Evolutionary conservation across 495 filamentous ascomycete species (phyloP).

Genomic region (Zalerion maritima): DNA sequence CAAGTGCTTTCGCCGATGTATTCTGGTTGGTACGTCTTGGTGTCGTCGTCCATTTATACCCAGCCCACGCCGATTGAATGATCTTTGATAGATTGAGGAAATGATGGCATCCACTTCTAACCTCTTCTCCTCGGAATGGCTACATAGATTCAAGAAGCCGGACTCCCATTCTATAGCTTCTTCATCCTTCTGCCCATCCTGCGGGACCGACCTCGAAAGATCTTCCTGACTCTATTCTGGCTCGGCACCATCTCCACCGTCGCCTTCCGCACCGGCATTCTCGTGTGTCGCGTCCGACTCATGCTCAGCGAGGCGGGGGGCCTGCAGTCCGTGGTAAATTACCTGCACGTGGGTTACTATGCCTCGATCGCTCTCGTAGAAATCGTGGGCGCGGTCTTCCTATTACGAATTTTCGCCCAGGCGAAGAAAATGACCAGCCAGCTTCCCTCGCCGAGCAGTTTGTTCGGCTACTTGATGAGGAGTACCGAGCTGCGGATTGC

Average conservation of each 20-base stretch:
- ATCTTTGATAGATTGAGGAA: too few species aligned
- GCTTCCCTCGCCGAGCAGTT: background rate
- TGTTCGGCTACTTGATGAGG: constrained; percentile 12
- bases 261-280: constrained; percentile 8
- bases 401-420: constrained; percentile 4
- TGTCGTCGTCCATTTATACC: too few species aligned
- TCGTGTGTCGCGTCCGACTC: constrained; percentile 5
- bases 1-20: constrained; percentile 10
- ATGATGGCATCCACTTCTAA: too few species aligned
- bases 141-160: constrained; percentile 12
- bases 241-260: constrained; percentile 2
- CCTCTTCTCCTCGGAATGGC: too few species aligned
- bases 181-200: constrained; percentile 12
- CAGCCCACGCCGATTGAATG: too few species aligned
- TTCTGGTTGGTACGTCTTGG: constrained; percentile 8
- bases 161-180: constrained; percentile 17
- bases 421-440: too few species aligned
- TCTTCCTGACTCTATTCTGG: constrained; percentile 12
- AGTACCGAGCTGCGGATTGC: constrained; percentile 17
- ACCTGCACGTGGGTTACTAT: constrained; percentile 17
- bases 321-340: constrained; percentile 8
- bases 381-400: constrained; percentile 8
- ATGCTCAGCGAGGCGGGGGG: background rate
- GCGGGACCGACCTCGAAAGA: constrained; percentile 1
- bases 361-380: constrained; percentile 12